phyloP scores from a whole-genome alignment of 768 basidiomycete species.

The Butyriboletus loyo region DNA sequence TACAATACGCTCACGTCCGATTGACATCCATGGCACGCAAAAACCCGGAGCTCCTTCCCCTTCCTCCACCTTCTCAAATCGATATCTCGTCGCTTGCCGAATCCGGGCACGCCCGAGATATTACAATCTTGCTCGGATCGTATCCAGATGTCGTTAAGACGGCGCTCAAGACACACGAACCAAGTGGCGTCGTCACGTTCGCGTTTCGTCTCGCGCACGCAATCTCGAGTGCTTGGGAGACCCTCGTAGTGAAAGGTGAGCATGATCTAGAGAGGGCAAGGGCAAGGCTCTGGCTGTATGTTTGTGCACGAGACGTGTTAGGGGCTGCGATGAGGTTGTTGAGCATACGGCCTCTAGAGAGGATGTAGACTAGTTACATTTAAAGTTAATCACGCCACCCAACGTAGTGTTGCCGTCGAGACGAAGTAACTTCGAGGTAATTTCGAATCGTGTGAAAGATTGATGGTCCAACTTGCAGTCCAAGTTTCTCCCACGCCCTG shows the following conservation, averaged over 20 bases:
- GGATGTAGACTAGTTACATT: conserved; percentile 61
- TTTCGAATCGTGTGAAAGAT: too few species aligned
- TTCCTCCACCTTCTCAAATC: conserved; percentile 68
- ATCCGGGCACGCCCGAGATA: conserved; percentile 74
- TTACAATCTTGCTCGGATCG: conserved; percentile 78
- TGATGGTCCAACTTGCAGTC: too few species aligned
- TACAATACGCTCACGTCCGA: conserved; percentile 96
- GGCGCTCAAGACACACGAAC: conserved; percentile 83
- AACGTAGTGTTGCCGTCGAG: too few species aligned
- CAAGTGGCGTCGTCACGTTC: conserved; percentile 88
- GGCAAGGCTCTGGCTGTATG: conserved; percentile 86
- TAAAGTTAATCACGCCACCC: too few species aligned
- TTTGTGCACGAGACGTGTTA: conserved; percentile 88
- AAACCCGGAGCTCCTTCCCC: conserved; percentile 81
- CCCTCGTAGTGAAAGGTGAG: conserved; percentile 82
- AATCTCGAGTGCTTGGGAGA: conserved; percentile 92
- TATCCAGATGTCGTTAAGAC: conserved; percentile 91
- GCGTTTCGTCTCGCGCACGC: conserved; percentile 84
- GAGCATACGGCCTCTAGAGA: conserved; percentile 85
- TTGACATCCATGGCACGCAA: conserved; percentile 88
- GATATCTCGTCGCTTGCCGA: conserved; percentile 63
- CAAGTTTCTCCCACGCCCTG: too few species aligned
- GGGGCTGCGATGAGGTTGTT: conserved; percentile 82
- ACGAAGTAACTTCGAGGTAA: too few species aligned
- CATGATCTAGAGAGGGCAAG: conserved; percentile 69